Evolutionary conservation across 2,329 filamentous ascomycete genomes (phyloP).

Genomic region (Ophiocordyceps robertsii): DNA sequence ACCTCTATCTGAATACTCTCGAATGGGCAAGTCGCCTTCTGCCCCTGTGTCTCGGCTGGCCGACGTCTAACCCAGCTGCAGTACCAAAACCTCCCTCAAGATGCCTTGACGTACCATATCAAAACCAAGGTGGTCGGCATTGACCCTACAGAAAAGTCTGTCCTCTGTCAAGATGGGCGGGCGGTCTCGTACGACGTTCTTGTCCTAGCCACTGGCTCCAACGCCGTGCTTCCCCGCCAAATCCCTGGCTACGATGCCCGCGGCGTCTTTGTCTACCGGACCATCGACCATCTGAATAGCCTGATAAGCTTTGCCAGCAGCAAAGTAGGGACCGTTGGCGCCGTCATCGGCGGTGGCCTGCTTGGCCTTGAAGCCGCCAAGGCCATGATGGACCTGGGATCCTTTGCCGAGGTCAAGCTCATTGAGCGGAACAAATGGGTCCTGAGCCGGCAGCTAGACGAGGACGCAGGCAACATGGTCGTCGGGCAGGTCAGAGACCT

Average conservation of each 20-base stretch:
- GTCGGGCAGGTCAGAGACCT: slow-evolving; percentile 68
- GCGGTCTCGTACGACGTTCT: slow-evolving; percentile 65
- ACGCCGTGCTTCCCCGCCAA: slow-evolving; percentile 58
- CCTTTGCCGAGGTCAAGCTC: slow-evolving; percentile 60
- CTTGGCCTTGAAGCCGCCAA: slow-evolving; percentile 82
- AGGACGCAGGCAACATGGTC: slow-evolving; percentile 68
- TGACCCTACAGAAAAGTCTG: slow-evolving; percentile 46
- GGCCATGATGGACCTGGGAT: slow-evolving; percentile 75
- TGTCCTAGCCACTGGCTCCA: slow-evolving; percentile 74
- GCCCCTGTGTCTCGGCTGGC: background rate
- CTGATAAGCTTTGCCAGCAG: slow-evolving; percentile 61
- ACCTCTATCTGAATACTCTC: slow-evolving; percentile 73
- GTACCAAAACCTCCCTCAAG: slow-evolving; percentile 55
- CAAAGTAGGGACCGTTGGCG: slow-evolving; percentile 54
- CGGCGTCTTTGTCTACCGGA: slow-evolving; percentile 82
- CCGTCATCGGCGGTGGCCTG: slow-evolving; percentile 73
- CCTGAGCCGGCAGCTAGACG: slow-evolving; percentile 67
- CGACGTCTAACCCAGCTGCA: slow-evolving; percentile 12
- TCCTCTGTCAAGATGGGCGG: slow-evolving; percentile 58
- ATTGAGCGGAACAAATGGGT: slow-evolving; percentile 79
- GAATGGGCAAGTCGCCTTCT: slow-evolving; percentile 50
- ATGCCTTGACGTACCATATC: slow-evolving; percentile 59
- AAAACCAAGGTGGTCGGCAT: slow-evolving; percentile 59
- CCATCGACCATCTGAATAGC: slow-evolving; percentile 65
- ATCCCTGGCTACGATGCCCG: slow-evolving; percentile 68